phyloP scores from a whole-genome alignment of 192 early-diverging fungal genomes.

The Mortierella alpina region DNA sequence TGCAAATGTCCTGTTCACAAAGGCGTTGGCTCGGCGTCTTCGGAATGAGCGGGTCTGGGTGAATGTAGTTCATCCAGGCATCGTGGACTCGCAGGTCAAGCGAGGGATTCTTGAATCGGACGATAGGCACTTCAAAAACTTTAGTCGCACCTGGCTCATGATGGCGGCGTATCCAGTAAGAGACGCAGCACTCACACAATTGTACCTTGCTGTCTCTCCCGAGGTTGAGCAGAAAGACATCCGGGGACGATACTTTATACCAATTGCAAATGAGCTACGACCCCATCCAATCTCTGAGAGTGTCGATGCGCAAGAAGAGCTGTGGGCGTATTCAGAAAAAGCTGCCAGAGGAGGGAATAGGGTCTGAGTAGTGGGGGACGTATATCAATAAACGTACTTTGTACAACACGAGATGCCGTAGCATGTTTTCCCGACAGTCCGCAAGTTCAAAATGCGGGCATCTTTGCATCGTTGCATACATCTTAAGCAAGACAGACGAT shows the following conservation, averaged over 20 bases:
- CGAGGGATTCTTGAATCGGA: not conserved
- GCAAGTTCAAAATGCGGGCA: no score
- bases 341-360: no score
- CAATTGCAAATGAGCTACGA: constrained; percentile 18
- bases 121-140: not conserved
- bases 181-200: constrained; percentile 53
- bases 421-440: no score
- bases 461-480: no score
- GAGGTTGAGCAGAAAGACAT: constrained; percentile 57
- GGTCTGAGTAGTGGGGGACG: no score
- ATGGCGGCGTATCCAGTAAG: constrained; percentile 1
- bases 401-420: no score
- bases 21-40: constrained; percentile 19
- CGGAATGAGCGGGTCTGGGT: constrained; percentile 14
- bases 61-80: not conserved
- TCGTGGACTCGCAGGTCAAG: not conserved
- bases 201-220: constrained; percentile 63
- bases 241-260: constrained; percentile 38
- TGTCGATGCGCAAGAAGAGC: not conserved
- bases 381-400: no score
- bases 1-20: constrained; percentile 59
- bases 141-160: not conserved
- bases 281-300: not conserved
- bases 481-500: no score
- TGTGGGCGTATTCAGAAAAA: no score